Base-by-base conservation (phyloP, 1,284 basidiomycete genomes). In the Microbotryum lychnidis-dioicae region DNA sequence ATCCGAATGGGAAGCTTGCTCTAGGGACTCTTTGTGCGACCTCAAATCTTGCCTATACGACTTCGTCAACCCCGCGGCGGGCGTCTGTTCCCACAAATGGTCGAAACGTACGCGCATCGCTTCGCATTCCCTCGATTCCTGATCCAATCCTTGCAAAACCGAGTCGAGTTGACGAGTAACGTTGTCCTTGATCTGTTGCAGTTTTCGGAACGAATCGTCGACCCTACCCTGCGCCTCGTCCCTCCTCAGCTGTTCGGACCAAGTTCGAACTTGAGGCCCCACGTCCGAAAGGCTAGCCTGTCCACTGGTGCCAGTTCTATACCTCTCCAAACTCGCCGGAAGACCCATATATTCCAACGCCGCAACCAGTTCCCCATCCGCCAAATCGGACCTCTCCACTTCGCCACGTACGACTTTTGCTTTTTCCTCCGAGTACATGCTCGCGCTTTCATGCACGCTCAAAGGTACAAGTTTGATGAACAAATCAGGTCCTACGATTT, bases 341-440 rank as follows among this genome's bases (percentile, higher is more conserved):
- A 98, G 81, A 1, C 88, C 88, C 63, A 96, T 78, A 46, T 86
- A 84, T 51, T 96, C 92, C 44, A 98, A 76, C 18, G 85, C 84
- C 52, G 88, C 88, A 64, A 84, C 80, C 44, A 84, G 82, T 74
- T 96, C 90, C 1, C 80, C 86, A 70, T 97, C 91, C 0, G 87
- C 86, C 16, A 84, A 76, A 66, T 97, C 92, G 0, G 85, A 85
- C 52, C 85, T 83, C 79, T 97, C 93, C 1, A 88, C 86, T 74
- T 97, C 93, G 2, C 80, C 84, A 46, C 96, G 82, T 1, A 91
- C 90, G 27, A 99, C 79, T 76, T 98, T 97, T 18, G 94, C 96
- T 77, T 98, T 97, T 78, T 99, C 96, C 75, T 99, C 94, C 1
- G 91, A 94, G 76, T 98, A 99, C 20, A 98, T 85, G 61, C 87